A percentile compares a stretch with the other conserved stretches of the same genome.
Conservation (phyloP, 768 basidiomycete species). For the Lentinula aciculospora region DNA sequence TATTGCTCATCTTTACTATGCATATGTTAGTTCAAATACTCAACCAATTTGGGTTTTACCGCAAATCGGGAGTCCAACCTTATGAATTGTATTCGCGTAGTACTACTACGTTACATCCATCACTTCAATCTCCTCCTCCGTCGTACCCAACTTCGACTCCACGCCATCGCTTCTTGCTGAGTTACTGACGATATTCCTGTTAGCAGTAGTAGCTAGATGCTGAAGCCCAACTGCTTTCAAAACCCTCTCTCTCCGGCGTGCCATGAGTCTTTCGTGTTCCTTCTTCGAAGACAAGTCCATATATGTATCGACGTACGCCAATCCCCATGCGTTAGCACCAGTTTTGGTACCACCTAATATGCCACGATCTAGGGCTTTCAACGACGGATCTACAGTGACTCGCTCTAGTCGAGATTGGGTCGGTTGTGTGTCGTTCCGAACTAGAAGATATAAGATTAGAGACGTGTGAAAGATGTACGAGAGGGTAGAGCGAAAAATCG, state of each 20-base stretch:
- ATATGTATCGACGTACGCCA: conserved; percentile 70
- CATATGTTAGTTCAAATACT: too few relatives aligned
- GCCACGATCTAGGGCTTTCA: conserved; percentile 22
- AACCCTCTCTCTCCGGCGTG: not conserved
- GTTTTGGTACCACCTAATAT: conserved; percentile 69
- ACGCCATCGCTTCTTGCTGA: not conserved
- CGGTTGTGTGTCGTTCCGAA: conserved; percentile 76
- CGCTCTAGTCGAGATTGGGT: conserved; percentile 55
- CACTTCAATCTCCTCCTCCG: not conserved
- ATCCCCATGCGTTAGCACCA: conserved; percentile 75
- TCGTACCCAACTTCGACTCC: not conserved
- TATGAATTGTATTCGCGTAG: too few relatives aligned
- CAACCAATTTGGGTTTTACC: too few relatives aligned
- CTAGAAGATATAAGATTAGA: conserved; percentile 38
- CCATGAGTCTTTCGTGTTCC: not conserved
- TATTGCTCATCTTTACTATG: too few relatives aligned
- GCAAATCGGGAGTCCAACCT: too few relatives aligned
- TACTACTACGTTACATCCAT: not conserved
- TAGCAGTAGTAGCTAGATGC: not conserved
- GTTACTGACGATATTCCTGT: not conserved
- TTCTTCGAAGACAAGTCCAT: conserved; percentile 27
- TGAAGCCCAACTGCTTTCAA: not conserved
- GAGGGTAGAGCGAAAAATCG: not conserved
- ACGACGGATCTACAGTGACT: conserved; percentile 13
- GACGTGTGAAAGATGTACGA: conserved; percentile 6